These are phyloP conservation scores for Sporothrix inflata DNA, from an alignment of 2,329 filamentous ascomycete species.

Conservation along the genomic window DNA sequence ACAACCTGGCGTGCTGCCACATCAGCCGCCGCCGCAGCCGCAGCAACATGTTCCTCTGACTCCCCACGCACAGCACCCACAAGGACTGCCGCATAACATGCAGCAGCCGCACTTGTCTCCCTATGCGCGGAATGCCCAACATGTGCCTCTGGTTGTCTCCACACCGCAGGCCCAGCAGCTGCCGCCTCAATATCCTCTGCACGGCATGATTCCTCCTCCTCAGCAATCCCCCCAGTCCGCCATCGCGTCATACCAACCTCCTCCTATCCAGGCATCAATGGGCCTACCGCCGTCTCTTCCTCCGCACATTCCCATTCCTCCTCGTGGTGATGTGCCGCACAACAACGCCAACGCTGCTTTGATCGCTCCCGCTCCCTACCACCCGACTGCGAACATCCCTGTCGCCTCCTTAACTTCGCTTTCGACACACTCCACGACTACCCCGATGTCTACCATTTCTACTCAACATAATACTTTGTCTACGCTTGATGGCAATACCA, in stretches of 20 bases:
- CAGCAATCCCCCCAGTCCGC: slow-evolving; percentile 44
- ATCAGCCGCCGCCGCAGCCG: slow-evolving; percentile 35
- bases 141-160: slow-evolving; percentile 48
- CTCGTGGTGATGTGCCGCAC: slow-evolving; percentile 15
- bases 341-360: neutral
- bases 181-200: slow-evolving; percentile 1
- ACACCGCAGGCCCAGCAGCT: slow-evolving; percentile 57
- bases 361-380: neutral
- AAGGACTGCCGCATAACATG: slow-evolving; percentile 47
- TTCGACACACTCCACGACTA: slow-evolving; percentile 44
- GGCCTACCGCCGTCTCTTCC: slow-evolving; percentile 24
- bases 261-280: neutral
- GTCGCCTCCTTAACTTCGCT: slow-evolving; percentile 44
- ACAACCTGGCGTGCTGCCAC: slow-evolving; percentile 18
- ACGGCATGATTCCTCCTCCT: neutral
- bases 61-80: slow-evolving; percentile 49
- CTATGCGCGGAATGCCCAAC: slow-evolving; percentile 14
- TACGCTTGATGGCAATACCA: neutral
- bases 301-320: slow-evolving; percentile 23
- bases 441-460: slow-evolving; percentile 18
- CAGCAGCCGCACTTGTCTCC: slow-evolving; percentile 17
- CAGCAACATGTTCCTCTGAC: slow-evolving; percentile 34
- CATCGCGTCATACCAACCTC: slow-evolving; percentile 41
- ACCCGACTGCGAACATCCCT: slow-evolving; percentile 50
- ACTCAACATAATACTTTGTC: neutral